Percentiles rank a stretch among this genome's conserved stretches.
Evolutionary conservation across 2,329 filamentous ascomycete species (phyloP).

Genomic region (Talaromyces marneffei): DNA sequence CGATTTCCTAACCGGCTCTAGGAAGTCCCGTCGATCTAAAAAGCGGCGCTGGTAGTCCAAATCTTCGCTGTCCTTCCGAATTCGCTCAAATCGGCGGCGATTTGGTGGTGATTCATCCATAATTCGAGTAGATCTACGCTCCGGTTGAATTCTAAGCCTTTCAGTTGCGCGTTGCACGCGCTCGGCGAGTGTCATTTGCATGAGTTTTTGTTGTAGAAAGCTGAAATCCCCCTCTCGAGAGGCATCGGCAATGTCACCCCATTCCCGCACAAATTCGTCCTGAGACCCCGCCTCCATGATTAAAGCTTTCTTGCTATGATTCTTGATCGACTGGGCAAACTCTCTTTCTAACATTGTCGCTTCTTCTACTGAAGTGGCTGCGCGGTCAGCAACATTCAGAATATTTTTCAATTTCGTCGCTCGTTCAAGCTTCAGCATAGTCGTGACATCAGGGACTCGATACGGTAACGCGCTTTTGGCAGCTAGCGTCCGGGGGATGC

Average conservation of each 20-base stretch:
- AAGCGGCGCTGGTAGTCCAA: too few relatives aligned
- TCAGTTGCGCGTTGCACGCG: not conserved
- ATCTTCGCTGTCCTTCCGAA: too few relatives aligned
- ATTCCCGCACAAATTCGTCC: not conserved
- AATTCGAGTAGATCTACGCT: not conserved
- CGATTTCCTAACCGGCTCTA: not conserved
- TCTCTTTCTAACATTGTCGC: not conserved
- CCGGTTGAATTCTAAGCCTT: not conserved
- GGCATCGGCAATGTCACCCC: slow-evolving; percentile 2
- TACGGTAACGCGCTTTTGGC: not conserved
- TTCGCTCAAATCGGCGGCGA: too few relatives aligned
- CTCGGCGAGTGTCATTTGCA: not conserved
- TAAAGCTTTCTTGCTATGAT: not conserved
- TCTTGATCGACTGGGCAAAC: not conserved
- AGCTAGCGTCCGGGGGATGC: not conserved
- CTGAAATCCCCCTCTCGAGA: slow-evolving; percentile 1
- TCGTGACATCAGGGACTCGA: not conserved
- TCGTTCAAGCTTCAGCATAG: slow-evolving; percentile 3
- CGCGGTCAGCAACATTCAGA: not conserved
- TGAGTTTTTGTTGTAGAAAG: slow-evolving; percentile 3
- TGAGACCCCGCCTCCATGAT: not conserved
- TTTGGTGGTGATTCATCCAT: not conserved
- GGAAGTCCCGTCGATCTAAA: too few relatives aligned
- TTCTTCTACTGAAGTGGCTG: not conserved
- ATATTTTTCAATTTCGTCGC: slow-evolving; percentile 1